Evolutionary conservation across 768 basidiomycete genomes (phyloP).

Genomic region (Hebeloma cylindrosporum): DNA sequence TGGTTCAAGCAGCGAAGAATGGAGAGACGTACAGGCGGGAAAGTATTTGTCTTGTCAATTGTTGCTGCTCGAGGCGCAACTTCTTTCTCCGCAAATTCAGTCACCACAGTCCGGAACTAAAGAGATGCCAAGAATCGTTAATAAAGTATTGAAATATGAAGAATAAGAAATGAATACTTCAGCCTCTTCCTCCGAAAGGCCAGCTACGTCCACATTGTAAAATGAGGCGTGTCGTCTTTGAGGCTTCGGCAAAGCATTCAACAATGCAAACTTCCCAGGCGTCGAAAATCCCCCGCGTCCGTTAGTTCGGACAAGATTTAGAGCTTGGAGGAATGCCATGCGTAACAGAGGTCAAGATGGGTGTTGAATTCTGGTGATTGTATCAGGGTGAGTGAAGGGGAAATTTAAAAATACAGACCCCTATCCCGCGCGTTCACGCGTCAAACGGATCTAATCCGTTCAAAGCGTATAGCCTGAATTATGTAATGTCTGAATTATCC

Average conservation of each 20-base stretch:
- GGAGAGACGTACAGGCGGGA: slow-evolving; percentile 58
- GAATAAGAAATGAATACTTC: slow-evolving; percentile 51
- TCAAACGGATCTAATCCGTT: background rate
- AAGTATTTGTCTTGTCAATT: slow-evolving; percentile 82
- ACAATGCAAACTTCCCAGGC: too few species aligned
- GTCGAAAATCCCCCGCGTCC: too few species aligned
- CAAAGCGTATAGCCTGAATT: too few species aligned
- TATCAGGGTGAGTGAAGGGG: too few species aligned
- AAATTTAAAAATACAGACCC: too few species aligned
- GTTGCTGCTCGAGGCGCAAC: slow-evolving; percentile 83
- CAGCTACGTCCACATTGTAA: slow-evolving; percentile 73
- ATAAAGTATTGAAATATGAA: slow-evolving; percentile 1
- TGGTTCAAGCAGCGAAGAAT: slow-evolving; percentile 9
- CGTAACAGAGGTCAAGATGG: background rate
- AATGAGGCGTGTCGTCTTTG: slow-evolving; percentile 46
- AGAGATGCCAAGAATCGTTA: slow-evolving; percentile 2
- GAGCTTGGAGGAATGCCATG: background rate
- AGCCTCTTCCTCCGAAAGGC: slow-evolving; percentile 74
- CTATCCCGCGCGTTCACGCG: background rate
- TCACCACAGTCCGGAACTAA: slow-evolving; percentile 80
- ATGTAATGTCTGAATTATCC: too few species aligned
- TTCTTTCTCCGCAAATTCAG: slow-evolving; percentile 79
- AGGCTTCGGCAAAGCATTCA: slow-evolving; percentile 7
- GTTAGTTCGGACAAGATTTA: too few species aligned
- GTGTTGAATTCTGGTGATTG: too few species aligned